A percentile compares a stretch with the other conserved stretches of the same genome.
phyloP scores from a whole-genome alignment of 2,329 filamentous ascomycete species.

The Aspergillus novoparasiticus region DNA sequence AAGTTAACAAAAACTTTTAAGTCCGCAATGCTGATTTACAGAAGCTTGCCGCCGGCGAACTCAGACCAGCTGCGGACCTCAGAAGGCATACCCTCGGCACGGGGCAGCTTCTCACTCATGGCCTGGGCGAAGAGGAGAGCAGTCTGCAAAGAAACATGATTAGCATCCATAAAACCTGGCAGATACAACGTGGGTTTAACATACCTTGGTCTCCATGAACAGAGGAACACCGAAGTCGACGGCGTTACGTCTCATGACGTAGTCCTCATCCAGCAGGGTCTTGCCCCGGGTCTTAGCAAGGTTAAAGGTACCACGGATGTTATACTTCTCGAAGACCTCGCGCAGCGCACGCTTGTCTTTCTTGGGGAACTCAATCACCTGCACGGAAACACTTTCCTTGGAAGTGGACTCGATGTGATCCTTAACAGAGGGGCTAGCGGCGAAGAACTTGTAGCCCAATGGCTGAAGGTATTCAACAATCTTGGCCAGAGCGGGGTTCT shows the following conservation, averaged over 20 bases:
- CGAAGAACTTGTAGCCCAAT: conserved; percentile 92
- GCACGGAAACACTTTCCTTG: conserved; percentile 70
- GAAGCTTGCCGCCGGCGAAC: conserved; percentile 74
- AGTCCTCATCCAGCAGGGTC: conserved; percentile 87
- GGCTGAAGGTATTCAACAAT: conserved; percentile 87
- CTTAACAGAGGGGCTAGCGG: conserved; percentile 81
- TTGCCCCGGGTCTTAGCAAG: conserved; percentile 80
- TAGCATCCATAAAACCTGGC: conserved; percentile 21
- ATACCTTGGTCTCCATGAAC: conserved; percentile 97
- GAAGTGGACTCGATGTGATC: conserved; percentile 72
- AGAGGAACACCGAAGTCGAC: conserved; percentile 97
- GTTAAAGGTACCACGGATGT: conserved; percentile 96
- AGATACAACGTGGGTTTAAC: conserved; percentile 31
- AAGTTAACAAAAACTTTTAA: conserved; percentile 23
- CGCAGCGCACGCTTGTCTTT: conserved; percentile 92
- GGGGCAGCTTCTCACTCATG: conserved; percentile 94
- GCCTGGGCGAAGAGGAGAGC: conserved; percentile 94
- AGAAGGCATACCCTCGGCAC: conserved; percentile 80
- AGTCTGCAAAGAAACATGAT: conserved; percentile 61
- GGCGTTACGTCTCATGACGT: conserved; percentile 97
- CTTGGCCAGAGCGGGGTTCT: conserved; percentile 69
- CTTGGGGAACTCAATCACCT: conserved; percentile 96
- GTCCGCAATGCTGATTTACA: conserved; percentile 36
- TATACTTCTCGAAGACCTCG: conserved; percentile 95
- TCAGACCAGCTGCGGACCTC: conserved; percentile 96